Base-by-base conservation (phyloP, 1,284 basidiomycete species). In the Cutaneotrichosporon sp. region DNA sequence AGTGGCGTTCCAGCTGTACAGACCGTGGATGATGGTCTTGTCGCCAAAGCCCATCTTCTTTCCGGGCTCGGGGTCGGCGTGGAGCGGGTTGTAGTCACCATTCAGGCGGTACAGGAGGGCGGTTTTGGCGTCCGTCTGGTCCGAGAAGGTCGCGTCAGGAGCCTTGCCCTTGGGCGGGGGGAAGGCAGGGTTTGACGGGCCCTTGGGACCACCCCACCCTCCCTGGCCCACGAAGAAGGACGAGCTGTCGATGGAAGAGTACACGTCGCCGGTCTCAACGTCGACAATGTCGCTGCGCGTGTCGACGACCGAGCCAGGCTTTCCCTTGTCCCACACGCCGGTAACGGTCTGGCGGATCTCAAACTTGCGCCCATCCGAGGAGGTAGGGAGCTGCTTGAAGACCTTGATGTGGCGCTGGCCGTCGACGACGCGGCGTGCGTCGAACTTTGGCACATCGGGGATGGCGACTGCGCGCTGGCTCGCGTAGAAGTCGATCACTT, bases 21-120 rank as follows among this genome's bases (percentile, higher is more conserved):
- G 65, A 32, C 65, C 65, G 65, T 67, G 65, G 65, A 67, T 67
- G 42, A 67, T 67, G 42, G 42, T 46, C 60, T 64, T 63, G 53
- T 63, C 65, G 57, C 65, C 65, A 26, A 67, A 67, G 57, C 65
- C 65, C 65, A 67, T 67, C 65, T 67, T 58, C 60, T 64, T 58
- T 46, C 65, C 65, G 11, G 65, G 65, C 65, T 67, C 65, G n/a
- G 65, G 65, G 21, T 63, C 64, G 7, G 65, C 65, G 63, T 67
- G 65, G 9, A 67, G 65, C 16, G 65, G 65, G 65, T 67, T 67
- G 65, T 67, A 67, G 65, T 67, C 65, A 40, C 65, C 65, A 63
- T 67, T 67, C 22, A 67, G 63, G 58, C 65, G 65, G 58, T 67
- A 67, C 31, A 67, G 65, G 40, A 67, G 62, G 13, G 65, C 62